Evolutionary conservation across 2,329 filamentous ascomycete species (phyloP).

Genomic region (Bipolaris cookei): DNA sequence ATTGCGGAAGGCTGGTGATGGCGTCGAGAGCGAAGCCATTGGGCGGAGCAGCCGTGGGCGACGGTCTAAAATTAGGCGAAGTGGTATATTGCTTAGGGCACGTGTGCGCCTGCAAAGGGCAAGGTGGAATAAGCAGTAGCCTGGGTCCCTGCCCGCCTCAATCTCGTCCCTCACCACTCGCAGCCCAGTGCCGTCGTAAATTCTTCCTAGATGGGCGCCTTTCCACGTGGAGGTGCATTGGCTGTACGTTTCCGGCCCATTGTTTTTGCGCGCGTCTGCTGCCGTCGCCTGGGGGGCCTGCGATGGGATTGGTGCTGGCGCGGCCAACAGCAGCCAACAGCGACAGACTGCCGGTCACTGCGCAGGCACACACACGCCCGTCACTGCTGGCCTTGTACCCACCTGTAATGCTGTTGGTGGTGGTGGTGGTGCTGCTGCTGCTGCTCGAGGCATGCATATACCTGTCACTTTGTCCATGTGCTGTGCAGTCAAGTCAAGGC

Average conservation of each 20-base stretch:
- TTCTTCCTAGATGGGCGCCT: slow-evolving; percentile 34
- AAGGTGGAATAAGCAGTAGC: slow-evolving; percentile 35
- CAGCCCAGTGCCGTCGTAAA: slow-evolving; percentile 32
- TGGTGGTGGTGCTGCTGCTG: too few relatives aligned
- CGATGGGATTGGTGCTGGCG: neutral
- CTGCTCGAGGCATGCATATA: too few relatives aligned
- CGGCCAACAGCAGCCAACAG: slow-evolving; percentile 6
- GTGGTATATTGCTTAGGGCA: slow-evolving; percentile 46
- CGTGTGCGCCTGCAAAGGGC: slow-evolving; percentile 39
- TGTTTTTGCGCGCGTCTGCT: slow-evolving; percentile 31
- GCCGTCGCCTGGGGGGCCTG: slow-evolving; percentile 14
- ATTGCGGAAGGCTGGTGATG: slow-evolving; percentile 31
- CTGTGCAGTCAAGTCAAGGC: slow-evolving; percentile 21
- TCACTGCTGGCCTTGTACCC: too few relatives aligned
- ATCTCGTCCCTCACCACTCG: slow-evolving; percentile 33
- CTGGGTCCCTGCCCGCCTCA: slow-evolving; percentile 24
- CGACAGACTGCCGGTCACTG: slow-evolving; percentile 3
- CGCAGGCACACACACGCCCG: neutral
- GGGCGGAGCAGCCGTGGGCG: slow-evolving; percentile 15
- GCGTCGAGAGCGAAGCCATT: slow-evolving; percentile 31
- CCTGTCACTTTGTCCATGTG: neutral
- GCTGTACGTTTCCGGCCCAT: slow-evolving; percentile 17
- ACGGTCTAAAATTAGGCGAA: slow-evolving; percentile 41
- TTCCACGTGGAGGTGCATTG: slow-evolving; percentile 43
- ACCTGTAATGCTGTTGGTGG: too few relatives aligned